A percentile compares a stretch with the other conserved stretches of the same genome.
Conservation (phyloP, 2,329 filamentous ascomycete species). For the Alternaria longipes region DNA sequence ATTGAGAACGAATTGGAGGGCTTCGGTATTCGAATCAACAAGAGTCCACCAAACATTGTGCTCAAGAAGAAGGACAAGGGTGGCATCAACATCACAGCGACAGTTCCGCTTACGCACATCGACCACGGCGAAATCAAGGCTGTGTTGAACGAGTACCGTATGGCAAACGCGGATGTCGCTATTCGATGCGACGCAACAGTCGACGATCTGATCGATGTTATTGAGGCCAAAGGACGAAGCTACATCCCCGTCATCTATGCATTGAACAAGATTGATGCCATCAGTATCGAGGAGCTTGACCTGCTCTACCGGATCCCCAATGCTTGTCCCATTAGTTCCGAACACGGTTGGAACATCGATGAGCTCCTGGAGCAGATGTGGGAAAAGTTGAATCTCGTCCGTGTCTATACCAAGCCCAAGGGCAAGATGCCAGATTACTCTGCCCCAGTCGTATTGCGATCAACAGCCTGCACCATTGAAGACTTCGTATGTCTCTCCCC, state of each 20-base stretch:
- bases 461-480: slow-evolving; percentile 86
- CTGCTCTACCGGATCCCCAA: slow-evolving; percentile 96
- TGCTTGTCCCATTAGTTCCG: slow-evolving; percentile 94
- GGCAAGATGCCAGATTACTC: slow-evolving; percentile 93
- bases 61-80: slow-evolving; percentile 99
- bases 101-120: slow-evolving; percentile 89
- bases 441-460: slow-evolving; percentile 86
- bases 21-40: slow-evolving; percentile 98
- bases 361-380: slow-evolving; percentile 98
- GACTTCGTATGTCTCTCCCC: slow-evolving; percentile 80
- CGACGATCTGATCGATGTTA: slow-evolving; percentile 93
- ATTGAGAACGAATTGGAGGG: slow-evolving; percentile 96
- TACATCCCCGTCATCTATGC: slow-evolving; percentile 99
- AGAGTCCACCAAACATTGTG: slow-evolving; percentile 95
- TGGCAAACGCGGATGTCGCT: slow-evolving; percentile 94
- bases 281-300: slow-evolving; percentile 97
- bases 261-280: slow-evolving; percentile 98
- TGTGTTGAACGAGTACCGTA: slow-evolving; percentile 96
- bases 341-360: slow-evolving; percentile 95
- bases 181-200: slow-evolving; percentile 98
- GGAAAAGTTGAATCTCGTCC: slow-evolving; percentile 90
- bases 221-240: slow-evolving; percentile 92
- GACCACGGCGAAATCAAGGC: slow-evolving; percentile 97
- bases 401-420: slow-evolving; percentile 98
- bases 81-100: slow-evolving; percentile 94